Base-by-base conservation (phyloP, 495 filamentous ascomycete species). In the Penicillium odoratum region DNA sequence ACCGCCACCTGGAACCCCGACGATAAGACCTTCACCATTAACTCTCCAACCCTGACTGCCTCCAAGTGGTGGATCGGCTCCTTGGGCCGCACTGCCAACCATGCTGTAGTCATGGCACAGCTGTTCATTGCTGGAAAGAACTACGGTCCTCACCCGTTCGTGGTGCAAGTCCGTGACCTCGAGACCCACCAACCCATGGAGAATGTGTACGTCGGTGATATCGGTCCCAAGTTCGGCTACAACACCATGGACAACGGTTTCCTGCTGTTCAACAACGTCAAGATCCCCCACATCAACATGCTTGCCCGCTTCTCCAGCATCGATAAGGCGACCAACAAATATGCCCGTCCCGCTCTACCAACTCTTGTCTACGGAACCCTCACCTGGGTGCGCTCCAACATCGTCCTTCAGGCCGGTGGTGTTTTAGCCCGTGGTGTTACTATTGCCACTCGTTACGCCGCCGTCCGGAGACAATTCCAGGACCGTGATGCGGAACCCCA, bases 21-120 rank as follows among this genome's bases (percentile, higher is more conserved):
- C 13, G 81, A 87, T 62, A 85, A 88, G 71, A 87, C 84, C 5
- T 91, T 90, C 69, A 83, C 75, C 46, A 80, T 92, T 48, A 81
- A 88, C 62, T 87, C 85, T 0, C 88, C 88, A 0, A 72, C 79
- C 52, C 73, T 89, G 53, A 90, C 87, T 9, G 79, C 86, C 15
- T 83, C 83, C 38, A 92, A 92, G 66, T 92, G 87, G 88, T 91
- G 88, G 88, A 88, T 90, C 63, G 88, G 88, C 0, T 86, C 84
- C 26, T 75, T 90, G 6, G 88, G 88, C 47, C 71, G 83, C n/a
- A 83, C 85, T 9, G 88, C 88, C 18, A 91, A 89, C 59, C 81
- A 90, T 70, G 88, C 88, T 0, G 82, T 87, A 28, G 88, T 92
- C 2, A 86, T 90, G 84, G 88, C 88, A 11, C 85, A 90, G 64